A percentile compares a stretch with the other conserved stretches of the same genome.
Conservation (phyloP, 495 filamentous ascomycete genomes). For the Ascodesmis nigricans region DNA sequence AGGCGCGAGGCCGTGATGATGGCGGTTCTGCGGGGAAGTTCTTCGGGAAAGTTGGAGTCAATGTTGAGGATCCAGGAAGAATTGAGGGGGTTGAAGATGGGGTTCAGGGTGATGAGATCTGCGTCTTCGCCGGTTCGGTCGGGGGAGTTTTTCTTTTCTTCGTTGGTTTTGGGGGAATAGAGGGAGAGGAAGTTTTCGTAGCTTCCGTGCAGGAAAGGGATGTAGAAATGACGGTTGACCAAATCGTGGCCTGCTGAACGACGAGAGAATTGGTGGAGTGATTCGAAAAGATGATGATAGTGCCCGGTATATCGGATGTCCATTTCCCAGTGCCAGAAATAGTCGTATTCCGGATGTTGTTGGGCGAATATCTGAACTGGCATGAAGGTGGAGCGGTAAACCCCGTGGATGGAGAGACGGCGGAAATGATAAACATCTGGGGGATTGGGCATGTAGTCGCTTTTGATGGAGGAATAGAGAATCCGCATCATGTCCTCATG, state of each 20-base stretch:
- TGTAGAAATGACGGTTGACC: slow-evolving; percentile 91
- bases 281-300: slow-evolving; percentile 72
- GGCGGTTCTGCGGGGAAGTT: slow-evolving; percentile 57
- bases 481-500: slow-evolving; percentile 75
- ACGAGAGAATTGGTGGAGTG: slow-evolving; percentile 50
- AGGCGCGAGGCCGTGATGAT: slow-evolving; percentile 75
- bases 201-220: slow-evolving; percentile 64
- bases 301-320: slow-evolving; percentile 92
- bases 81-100: slow-evolving; percentile 72
- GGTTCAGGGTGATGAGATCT: slow-evolving; percentile 82
- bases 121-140: slow-evolving; percentile 90
- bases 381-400: slow-evolving; percentile 80
- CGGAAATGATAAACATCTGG: slow-evolving; percentile 19
- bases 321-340: slow-evolving; percentile 98
- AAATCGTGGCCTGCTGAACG: slow-evolving; percentile 72
- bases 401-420: slow-evolving; percentile 59
- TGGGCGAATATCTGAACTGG: slow-evolving; percentile 82
- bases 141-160: slow-evolving; percentile 50
- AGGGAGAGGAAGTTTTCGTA: slow-evolving; percentile 83
- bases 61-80: slow-evolving; percentile 83
- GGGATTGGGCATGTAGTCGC: slow-evolving; percentile 24
- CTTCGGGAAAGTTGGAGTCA: slow-evolving; percentile 62
- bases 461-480: slow-evolving; percentile 61
- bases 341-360: slow-evolving; percentile 80
- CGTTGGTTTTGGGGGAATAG: slow-evolving; percentile 28